Conservation (phyloP, 805 yeast species). For the Henningerozyma blattae region DNA sequence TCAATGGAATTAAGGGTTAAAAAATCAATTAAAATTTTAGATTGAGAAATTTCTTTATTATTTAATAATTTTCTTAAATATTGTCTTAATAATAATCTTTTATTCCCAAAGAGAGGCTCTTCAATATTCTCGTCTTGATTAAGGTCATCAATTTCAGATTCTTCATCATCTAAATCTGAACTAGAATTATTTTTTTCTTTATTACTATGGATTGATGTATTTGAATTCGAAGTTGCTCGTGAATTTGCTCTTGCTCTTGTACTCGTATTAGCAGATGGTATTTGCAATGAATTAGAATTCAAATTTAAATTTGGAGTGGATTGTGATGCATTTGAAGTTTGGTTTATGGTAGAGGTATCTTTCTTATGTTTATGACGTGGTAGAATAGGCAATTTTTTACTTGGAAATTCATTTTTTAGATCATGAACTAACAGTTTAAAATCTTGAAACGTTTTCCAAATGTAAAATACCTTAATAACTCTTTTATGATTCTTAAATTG, state of each 20-base stretch:
- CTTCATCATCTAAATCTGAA: neutral
- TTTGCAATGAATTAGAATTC: neutral
- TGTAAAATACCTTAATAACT: conserved; percentile 28
- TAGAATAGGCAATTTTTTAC: conserved; percentile 45
- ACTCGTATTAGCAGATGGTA: neutral
- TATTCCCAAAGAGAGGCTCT: conserved; percentile 37
- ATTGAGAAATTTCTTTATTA: conserved; percentile 43
- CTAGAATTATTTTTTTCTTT: neutral
- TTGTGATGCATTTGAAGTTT: neutral
- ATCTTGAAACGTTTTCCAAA: conserved; percentile 54
- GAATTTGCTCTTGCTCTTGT: no score
- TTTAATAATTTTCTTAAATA: conserved; percentile 46
- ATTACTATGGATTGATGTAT: no score
- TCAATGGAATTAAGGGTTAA: conserved; percentile 28
- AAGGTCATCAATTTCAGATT: conserved; percentile 1
- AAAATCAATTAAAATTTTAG: conserved; percentile 42
- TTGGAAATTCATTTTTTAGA: conserved; percentile 52
- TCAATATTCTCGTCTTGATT: conserved; percentile 8
- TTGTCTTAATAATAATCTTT: conserved; percentile 66
- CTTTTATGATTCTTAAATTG: conserved; percentile 11
- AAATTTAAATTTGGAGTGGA: neutral
- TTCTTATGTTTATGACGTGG: conserved; percentile 44
- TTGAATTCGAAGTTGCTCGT: no score
- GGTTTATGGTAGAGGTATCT: neutral
- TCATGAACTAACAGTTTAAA: conserved; percentile 45